Conservation (phyloP, 352 stramenopile genomes). For the Phytophthora nicotianae region DNA sequence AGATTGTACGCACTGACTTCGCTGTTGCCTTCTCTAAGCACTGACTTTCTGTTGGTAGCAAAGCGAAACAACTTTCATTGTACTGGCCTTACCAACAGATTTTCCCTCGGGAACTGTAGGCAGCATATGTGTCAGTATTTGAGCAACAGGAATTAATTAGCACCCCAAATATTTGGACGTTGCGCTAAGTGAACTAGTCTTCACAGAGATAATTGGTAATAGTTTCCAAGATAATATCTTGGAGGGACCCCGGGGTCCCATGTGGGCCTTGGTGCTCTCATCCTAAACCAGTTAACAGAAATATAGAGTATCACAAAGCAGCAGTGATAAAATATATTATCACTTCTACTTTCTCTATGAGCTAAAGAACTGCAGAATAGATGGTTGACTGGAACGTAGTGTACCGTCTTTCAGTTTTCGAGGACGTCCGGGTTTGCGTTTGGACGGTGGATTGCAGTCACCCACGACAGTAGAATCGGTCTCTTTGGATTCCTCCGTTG, state of each 20-base stretch:
- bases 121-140: slow-evolving; percentile 1
- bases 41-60: not conserved
- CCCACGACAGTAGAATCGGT: not conserved
- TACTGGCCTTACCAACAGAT: not conserved
- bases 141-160: slow-evolving; percentile 6
- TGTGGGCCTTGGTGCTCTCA: no score
- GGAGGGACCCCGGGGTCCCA: no score
- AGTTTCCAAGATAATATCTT: no score
- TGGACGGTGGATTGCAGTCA: not conserved
- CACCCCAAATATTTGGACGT: no score
- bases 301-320: no score
- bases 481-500: not conserved
- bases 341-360: not conserved
- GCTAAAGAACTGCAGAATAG: not conserved
- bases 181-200: no score
- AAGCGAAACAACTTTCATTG: not conserved
- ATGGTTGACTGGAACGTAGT: not conserved
- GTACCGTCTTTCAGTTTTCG: not conserved
- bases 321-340: no score
- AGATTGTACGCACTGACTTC: not conserved
- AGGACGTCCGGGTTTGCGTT: not conserved
- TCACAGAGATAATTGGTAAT: no score
- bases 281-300: no score
- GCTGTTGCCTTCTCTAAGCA: not conserved
- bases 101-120: not conserved